A percentile compares a stretch with the other conserved stretches of the same genome.
These are phyloP conservation scores for Calcarisporium arbuscula DNA, from an alignment of 2,329 filamentous ascomycete species.

Conservation along the genomic window DNA sequence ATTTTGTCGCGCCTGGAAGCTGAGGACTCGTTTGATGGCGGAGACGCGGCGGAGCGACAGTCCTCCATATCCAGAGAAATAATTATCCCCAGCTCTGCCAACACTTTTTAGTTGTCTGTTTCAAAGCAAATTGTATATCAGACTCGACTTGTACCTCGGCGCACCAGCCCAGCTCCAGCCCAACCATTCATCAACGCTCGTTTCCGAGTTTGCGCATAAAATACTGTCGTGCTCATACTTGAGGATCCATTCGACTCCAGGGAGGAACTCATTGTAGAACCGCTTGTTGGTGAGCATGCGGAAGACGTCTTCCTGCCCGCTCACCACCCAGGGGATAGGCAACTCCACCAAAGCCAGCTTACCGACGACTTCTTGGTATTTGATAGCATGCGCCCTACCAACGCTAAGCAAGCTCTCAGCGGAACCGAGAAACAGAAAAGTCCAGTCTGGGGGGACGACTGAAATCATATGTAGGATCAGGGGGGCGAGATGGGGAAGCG, in stretches of 20 bases:
- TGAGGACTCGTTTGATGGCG: slow-evolving; percentile 40
- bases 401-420: slow-evolving; percentile 40
- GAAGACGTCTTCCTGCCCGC: slow-evolving; percentile 40
- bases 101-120: too few species aligned
- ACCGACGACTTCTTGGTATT: slow-evolving; percentile 42
- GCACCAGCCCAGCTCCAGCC: slow-evolving; percentile 49
- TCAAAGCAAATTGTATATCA: too few species aligned
- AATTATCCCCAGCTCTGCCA: slow-evolving; percentile 30
- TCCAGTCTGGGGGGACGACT: slow-evolving; percentile 51
- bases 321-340: slow-evolving; percentile 40
- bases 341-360: slow-evolving; percentile 46
- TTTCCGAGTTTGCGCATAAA: slow-evolving; percentile 46
- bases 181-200: slow-evolving; percentile 46
- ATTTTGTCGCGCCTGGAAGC: slow-evolving; percentile 43
- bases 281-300: slow-evolving; percentile 42
- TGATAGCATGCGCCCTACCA: slow-evolving; percentile 37
- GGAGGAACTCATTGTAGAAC: slow-evolving; percentile 47
- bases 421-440: slow-evolving; percentile 50
- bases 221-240: slow-evolving; percentile 51
- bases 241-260: slow-evolving; percentile 46
- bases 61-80: slow-evolving; percentile 47
- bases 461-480: slow-evolving; percentile 50
- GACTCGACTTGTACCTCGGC: slow-evolving; percentile 29
- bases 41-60: slow-evolving; percentile 47
- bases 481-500: slow-evolving; percentile 43